Conservation (phyloP, 495 filamentous ascomycete genomes). For the Glutinoglossum americanum region DNA sequence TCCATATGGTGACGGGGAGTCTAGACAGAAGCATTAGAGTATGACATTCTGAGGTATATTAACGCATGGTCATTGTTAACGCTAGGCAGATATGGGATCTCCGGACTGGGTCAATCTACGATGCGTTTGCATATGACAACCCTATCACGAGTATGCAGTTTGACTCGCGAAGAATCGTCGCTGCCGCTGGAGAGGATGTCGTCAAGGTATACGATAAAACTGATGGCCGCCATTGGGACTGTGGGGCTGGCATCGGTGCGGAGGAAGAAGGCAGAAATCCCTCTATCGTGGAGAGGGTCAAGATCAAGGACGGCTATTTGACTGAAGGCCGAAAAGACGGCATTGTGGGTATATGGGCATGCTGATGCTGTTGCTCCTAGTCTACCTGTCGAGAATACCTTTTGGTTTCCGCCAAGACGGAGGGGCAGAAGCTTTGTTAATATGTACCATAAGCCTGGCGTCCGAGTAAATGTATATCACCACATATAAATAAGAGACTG, state of each 20-base stretch:
- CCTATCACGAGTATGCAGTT: slow-evolving; percentile 97
- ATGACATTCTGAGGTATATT: slow-evolving; percentile 18
- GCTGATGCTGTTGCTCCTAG: slow-evolving; percentile 21
- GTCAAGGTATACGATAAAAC: slow-evolving; percentile 97
- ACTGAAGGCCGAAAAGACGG: slow-evolving; percentile 81
- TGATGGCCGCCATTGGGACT: slow-evolving; percentile 92
- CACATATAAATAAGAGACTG: not conserved
- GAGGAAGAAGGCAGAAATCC: slow-evolving; percentile 37
- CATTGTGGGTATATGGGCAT: slow-evolving; percentile 79
- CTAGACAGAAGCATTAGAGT: slow-evolving; percentile 85
- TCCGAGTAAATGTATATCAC: not conserved
- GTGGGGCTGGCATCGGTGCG: slow-evolving; percentile 53
- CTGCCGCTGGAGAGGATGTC: slow-evolving; percentile 75
- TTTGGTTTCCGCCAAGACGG: not conserved
- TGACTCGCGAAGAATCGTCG: slow-evolving; percentile 72
- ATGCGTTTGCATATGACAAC: slow-evolving; percentile 88
- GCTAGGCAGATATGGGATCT: slow-evolving; percentile 83
- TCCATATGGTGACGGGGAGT: slow-evolving; percentile 87
- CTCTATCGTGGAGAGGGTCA: slow-evolving; percentile 63
- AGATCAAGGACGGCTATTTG: slow-evolving; percentile 85
- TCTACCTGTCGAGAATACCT: not conserved
- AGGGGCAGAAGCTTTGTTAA: not conserved
- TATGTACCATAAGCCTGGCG: not conserved
- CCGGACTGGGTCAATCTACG: slow-evolving; percentile 82
- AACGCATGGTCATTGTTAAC: not conserved